Conservation (phyloP, 768 basidiomycete species). For the Arthromyces matolae region DNA sequence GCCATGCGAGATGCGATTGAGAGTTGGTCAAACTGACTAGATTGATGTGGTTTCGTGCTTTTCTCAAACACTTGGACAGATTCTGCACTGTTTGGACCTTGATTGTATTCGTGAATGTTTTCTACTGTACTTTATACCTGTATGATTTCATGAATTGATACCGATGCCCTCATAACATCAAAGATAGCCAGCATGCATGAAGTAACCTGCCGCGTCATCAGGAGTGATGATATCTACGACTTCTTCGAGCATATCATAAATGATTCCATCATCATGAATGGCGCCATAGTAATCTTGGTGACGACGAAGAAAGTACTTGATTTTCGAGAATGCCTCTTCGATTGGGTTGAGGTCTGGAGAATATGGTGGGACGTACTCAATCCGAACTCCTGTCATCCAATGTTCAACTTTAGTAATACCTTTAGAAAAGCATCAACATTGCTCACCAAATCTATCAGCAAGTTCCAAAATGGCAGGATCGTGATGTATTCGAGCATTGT, state of each 20-base stretch:
- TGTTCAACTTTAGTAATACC: too few relatives aligned
- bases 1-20: constrained; percentile 11
- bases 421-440: too few relatives aligned
- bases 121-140: too few relatives aligned
- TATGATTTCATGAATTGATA: too few relatives aligned
- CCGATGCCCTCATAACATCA: too few relatives aligned
- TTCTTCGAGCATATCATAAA: constrained; percentile 26
- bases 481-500: constrained; percentile 32
- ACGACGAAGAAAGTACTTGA: constrained; percentile 28
- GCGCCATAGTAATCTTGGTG: constrained; percentile 13
- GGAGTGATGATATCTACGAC: constrained; percentile 24
- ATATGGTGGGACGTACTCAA: constrained; percentile 34
- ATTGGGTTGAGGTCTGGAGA: constrained; percentile 40
- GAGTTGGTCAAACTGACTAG: constrained; percentile 1
- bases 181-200: constrained; percentile 30
- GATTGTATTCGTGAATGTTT: too few relatives aligned
- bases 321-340: constrained; percentile 35
- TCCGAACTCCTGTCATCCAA: constrained; percentile 23
- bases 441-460: constrained; percentile 11
- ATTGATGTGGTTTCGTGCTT: too few relatives aligned
- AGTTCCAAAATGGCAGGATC: constrained; percentile 25
- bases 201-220: constrained; percentile 27
- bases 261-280: constrained; percentile 12
- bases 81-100: too few relatives aligned
- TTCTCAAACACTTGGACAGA: neutral